A percentile compares a stretch with the other conserved stretches of the same genome.
phyloP scores from a whole-genome alignment of 164 flowering plant genomes.

The Platanus orientalis region DNA sequence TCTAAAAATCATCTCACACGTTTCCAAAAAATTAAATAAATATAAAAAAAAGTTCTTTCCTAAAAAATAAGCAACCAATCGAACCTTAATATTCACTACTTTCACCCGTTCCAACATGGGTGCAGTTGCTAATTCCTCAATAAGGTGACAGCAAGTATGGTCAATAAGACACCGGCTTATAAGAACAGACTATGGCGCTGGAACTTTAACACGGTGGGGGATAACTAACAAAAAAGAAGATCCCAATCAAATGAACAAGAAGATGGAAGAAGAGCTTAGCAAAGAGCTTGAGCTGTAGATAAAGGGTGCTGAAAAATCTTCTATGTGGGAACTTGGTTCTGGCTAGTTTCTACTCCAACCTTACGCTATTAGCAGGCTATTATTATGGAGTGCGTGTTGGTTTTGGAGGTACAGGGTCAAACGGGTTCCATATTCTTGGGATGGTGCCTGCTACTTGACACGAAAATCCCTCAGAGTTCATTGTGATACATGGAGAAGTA shows the following conservation, averaged over 20 bases:
- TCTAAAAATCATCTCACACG: no score
- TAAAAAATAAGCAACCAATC: no score
- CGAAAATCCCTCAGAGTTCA: constrained; percentile 54
- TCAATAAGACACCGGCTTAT: constrained; percentile 93
- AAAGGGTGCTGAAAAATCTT: constrained; percentile 85
- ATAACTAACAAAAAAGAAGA: constrained; percentile 64
- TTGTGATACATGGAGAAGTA: constrained; percentile 58
- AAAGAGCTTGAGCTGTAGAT: constrained; percentile 91
- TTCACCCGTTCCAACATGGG: no score
- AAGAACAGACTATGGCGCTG: constrained; percentile 82
- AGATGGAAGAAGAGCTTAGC: constrained; percentile 68
- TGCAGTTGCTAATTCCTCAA: no score
- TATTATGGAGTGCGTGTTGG: constrained; percentile 76
- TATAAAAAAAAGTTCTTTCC: no score
- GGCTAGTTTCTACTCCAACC: constrained; percentile 74
- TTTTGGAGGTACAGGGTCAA: constrained; percentile 80
- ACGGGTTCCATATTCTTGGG: constrained; percentile 80
- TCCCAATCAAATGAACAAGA: constrained; percentile 71
- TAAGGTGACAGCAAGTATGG: constrained; percentile 93
- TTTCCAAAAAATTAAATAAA: no score
- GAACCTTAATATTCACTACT: no score
- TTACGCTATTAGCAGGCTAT: constrained; percentile 77
- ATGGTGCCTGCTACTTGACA: constrained; percentile 87
- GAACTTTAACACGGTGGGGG: constrained; percentile 86
- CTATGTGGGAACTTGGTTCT: constrained; percentile 75